phyloP scores from a whole-genome alignment of 1,284 basidiomycete species.

The Exsudoporus floridanus region DNA sequence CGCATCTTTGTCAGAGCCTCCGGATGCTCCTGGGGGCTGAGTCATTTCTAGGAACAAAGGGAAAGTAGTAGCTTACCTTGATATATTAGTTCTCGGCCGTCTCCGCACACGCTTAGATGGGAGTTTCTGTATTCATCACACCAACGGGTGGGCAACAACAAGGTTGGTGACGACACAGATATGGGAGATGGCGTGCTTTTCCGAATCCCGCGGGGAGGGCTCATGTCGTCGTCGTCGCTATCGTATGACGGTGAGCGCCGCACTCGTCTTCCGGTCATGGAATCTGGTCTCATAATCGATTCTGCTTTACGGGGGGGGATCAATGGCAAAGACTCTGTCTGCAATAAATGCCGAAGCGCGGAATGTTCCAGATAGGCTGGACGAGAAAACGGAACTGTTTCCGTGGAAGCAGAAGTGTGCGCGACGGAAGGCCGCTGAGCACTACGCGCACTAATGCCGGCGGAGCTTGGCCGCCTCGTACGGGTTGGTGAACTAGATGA shows the following conservation, averaged over 20 bases:
- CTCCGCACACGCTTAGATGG: conserved; percentile 58
- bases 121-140: conserved; percentile 63
- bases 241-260: conserved; percentile 42
- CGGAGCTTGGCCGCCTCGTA: conserved; percentile 46
- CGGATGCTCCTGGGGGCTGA: conserved; percentile 45
- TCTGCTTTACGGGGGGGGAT: conserved; percentile 43
- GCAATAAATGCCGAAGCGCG: conserved; percentile 63
- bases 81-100: conserved; percentile 72
- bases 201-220: conserved; percentile 43
- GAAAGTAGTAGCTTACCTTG: conserved; percentile 43
- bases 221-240: conserved; percentile 64
- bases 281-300: conserved; percentile 22
- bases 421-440: conserved; percentile 29
- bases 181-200: conserved; percentile 28
- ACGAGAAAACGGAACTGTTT: conserved; percentile 49
- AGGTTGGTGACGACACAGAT: conserved; percentile 40
- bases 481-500: conserved; percentile 42
- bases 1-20: conserved; percentile 73
- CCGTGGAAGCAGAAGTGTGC: conserved; percentile 15
- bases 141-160: conserved; percentile 77
- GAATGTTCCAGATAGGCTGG: conserved; percentile 76
- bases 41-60: conserved; percentile 4
- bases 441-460: conserved; percentile 38
- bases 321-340: conserved; percentile 53
- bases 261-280: conserved; percentile 19